Conservation (phyloP, 805 yeast genomes). For the Suhomyces xylopsoci region DNA sequence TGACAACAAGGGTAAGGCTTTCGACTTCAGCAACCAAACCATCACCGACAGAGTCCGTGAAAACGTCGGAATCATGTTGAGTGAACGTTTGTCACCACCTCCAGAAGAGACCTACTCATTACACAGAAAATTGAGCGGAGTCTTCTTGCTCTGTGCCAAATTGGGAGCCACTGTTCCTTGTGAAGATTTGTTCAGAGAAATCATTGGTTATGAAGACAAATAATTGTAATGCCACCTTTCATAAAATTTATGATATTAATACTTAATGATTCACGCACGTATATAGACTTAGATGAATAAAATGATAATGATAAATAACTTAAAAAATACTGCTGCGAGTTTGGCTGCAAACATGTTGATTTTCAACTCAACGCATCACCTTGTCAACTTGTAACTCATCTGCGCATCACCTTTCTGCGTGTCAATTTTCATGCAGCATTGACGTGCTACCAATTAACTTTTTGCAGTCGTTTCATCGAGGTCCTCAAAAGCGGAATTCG, state of each 20-base stretch:
- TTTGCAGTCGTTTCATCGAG: not conserved
- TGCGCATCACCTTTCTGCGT: not conserved
- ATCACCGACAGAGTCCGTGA: constrained; percentile 90
- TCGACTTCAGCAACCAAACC: constrained; percentile 79
- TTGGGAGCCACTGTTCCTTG: constrained; percentile 82
- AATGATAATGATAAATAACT: not conserved
- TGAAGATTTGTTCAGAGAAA: constrained; percentile 68
- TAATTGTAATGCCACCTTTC: not conserved
- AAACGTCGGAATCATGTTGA: constrained; percentile 84
- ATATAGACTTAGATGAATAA: not conserved
- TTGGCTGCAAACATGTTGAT: too few species aligned
- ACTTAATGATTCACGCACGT: constrained; percentile 5
- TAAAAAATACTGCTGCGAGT: not conserved
- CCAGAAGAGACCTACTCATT: constrained; percentile 98
- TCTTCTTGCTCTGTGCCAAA: constrained; percentile 83
- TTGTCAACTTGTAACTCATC: not conserved
- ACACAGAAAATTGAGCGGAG: constrained; percentile 93
- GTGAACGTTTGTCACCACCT: constrained; percentile 91
- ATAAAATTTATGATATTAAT: not conserved
- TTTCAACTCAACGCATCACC: not conserved
- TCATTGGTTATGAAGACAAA: constrained; percentile 51
- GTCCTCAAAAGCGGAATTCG: not conserved
- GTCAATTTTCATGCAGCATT: not conserved
- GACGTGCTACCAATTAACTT: not conserved
- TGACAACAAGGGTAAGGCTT: constrained; percentile 48